A percentile compares a stretch with the other conserved stretches of the same genome.
Conservation (phyloP, 2,329 filamentous ascomycete species). For the Pseudogymnoascus sp. region DNA sequence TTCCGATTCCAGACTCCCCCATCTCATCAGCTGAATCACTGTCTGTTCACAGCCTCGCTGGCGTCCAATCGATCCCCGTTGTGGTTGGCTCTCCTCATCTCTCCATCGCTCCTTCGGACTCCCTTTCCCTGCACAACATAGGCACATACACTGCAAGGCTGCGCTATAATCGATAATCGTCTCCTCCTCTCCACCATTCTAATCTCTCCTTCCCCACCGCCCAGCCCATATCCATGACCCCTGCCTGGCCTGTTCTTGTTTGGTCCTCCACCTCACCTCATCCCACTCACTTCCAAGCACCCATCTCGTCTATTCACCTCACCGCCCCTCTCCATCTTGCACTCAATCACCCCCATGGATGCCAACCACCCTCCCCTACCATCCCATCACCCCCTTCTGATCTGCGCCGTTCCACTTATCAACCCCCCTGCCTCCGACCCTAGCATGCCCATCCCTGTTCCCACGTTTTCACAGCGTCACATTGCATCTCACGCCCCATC, state of each 20-base stretch:
- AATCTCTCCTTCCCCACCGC: not conserved
- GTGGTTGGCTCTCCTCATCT: not conserved
- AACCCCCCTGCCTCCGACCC: not conserved
- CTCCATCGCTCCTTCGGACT: not conserved
- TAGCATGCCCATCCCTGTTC: not conserved
- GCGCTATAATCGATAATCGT: not conserved
- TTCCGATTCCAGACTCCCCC: not conserved
- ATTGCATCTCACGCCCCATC: not conserved
- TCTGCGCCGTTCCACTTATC: not conserved
- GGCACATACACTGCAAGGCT: not conserved
- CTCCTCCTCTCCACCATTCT: not conserved
- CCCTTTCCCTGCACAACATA: not conserved
- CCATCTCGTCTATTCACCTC: not conserved
- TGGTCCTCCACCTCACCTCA: not conserved
- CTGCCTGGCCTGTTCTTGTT: not conserved
- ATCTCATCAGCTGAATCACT: not conserved
- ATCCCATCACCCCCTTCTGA: not conserved
- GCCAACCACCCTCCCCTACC: not conserved
- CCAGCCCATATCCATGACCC: not conserved
- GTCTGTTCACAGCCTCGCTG: not conserved
- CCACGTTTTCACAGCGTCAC: not conserved
- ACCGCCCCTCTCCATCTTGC: not conserved
- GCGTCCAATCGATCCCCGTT: not conserved
- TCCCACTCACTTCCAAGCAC: not conserved
- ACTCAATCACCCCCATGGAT: not conserved